Percentiles rank a stretch among this genome's conserved stretches.
These are phyloP conservation scores for Aspergillus bridgeri DNA, from an alignment of 495 filamentous ascomycete genomes.

Conservation along the genomic window DNA sequence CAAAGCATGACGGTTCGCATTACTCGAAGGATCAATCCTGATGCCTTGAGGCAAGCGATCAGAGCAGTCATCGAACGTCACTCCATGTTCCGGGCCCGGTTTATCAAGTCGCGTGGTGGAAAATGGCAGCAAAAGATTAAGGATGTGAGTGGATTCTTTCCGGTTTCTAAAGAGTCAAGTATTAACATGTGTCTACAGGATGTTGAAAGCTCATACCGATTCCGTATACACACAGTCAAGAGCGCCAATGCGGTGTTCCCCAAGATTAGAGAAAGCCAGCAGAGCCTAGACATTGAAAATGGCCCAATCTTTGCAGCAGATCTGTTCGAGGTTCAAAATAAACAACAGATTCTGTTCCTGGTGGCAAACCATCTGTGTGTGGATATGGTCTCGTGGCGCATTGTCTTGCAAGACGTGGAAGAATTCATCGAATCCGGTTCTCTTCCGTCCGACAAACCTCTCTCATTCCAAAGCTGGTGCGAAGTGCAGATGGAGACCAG, in stretches of 20 bases:
- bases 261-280: conserved; percentile 38
- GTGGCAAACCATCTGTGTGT: conserved; percentile 66
- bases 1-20: conserved; percentile 65
- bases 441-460: conserved; percentile 34
- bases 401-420: conserved; percentile 64
- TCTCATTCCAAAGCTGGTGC: conserved; percentile 67
- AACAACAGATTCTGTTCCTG: conserved; percentile 58
- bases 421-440: conserved; percentile 50
- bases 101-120: conserved; percentile 34
- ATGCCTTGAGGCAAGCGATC: conserved; percentile 52
- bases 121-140: conserved; percentile 44
- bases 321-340: conserved; percentile 50
- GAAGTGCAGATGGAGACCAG: conserved; percentile 40
- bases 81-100: conserved; percentile 67
- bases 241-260: conserved; percentile 30
- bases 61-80: conserved; percentile 59
- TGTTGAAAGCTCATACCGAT: conserved; percentile 40
- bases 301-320: conserved; percentile 46
- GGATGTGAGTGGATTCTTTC: conserved; percentile 20
- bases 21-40: conserved; percentile 42
- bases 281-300: conserved; percentile 35
- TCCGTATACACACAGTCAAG: conserved; percentile 30
- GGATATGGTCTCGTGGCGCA: conserved; percentile 68
- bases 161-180: neutral
- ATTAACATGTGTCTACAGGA: conserved; percentile 22